A percentile compares a stretch with the other conserved stretches of the same genome.
These are phyloP conservation scores for Hemisphaericaspora subhashii DNA, from an alignment of 1,139 yeast species.

Conservation along the genomic window DNA sequence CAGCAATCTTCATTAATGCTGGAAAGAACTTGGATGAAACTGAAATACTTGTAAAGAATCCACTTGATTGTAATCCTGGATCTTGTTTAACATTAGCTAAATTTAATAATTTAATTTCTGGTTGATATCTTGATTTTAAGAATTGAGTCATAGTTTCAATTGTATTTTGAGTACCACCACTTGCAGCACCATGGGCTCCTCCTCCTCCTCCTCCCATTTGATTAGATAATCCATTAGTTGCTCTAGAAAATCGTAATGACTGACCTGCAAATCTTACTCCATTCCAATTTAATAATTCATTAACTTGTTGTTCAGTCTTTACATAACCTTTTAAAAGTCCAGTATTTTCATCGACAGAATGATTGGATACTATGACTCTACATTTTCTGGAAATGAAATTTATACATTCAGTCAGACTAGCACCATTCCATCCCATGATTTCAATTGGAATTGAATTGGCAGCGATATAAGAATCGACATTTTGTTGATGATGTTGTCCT, in stretches of 20 bases:
- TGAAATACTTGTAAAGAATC: conserved; percentile 63
- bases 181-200: conserved; percentile 18
- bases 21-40: conserved; percentile 79
- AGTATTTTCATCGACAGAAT: conserved; percentile 38
- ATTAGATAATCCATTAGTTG: conserved; percentile 22
- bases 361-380: conserved; percentile 52
- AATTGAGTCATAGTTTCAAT: conserved; percentile 64
- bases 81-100: conserved; percentile 70
- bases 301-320: conserved; percentile 53
- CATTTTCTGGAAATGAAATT: conserved; percentile 71
- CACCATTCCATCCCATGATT: conserved; percentile 82
- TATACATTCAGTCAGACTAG: conserved; percentile 65
- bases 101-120: conserved; percentile 65
- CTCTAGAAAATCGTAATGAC: conserved; percentile 53
- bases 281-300: conserved; percentile 57
- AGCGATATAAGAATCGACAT: conserved; percentile 31
- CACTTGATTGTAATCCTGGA: conserved; percentile 56
- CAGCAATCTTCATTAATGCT: conserved; percentile 86
- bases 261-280: conserved; percentile 86
- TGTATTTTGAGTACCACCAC: conserved; percentile 35
- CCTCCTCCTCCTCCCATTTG: conserved; percentile 18
- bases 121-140: conserved; percentile 64
- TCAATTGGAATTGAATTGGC: conserved; percentile 53
- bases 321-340: conserved; percentile 63
- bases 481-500: conserved; percentile 19